Percentiles rank a stretch among this genome's conserved stretches.
These are phyloP conservation scores for Scedosporium apiospermum DNA, from an alignment of 2,329 filamentous ascomycete species.

Conservation along the genomic window DNA sequence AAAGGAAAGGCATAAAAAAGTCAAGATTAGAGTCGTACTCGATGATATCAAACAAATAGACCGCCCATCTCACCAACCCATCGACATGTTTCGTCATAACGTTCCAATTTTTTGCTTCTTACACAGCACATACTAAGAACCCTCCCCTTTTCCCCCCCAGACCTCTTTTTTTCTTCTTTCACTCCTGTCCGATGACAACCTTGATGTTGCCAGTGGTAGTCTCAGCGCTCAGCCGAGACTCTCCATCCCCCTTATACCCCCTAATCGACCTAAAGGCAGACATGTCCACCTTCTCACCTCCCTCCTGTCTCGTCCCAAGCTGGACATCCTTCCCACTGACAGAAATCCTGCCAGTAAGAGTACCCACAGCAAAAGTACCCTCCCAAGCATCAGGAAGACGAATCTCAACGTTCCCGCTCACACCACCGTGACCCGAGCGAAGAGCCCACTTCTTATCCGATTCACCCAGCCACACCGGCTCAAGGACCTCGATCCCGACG, in stretches of 20 bases:
- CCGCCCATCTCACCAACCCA: too few species aligned
- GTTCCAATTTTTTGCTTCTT: neutral
- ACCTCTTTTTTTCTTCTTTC: neutral
- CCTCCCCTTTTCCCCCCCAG: neutral
- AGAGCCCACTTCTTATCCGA: neutral
- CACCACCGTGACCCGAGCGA: constrained; percentile 29
- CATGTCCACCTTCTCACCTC: constrained; percentile 13
- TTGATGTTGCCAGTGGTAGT: constrained; percentile 21
- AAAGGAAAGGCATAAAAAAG: neutral
- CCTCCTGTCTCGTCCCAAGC: constrained; percentile 20
- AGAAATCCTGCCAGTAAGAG: constrained; percentile 28
- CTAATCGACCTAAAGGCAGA: constrained; percentile 16
- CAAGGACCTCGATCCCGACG: constrained; percentile 27
- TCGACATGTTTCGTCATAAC: too few species aligned
- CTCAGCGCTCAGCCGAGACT: constrained; percentile 21
- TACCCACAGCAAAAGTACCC: constrained; percentile 29
- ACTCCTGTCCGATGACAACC: constrained; percentile 7
- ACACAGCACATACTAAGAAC: neutral
- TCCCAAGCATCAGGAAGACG: constrained; percentile 40
- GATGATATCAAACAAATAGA: too few species aligned
- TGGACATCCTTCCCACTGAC: constrained; percentile 33
- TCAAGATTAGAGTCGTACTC: neutral
- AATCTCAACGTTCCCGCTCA: constrained; percentile 33
- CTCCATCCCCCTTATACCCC: constrained; percentile 31
- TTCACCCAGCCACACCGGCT: constrained; percentile 31